Evolutionary conservation across 805 yeast genomes (phyloP), one percentile per base, ranked within the genome.

Genomic region (Suhomyces canberraensis): DNA sequence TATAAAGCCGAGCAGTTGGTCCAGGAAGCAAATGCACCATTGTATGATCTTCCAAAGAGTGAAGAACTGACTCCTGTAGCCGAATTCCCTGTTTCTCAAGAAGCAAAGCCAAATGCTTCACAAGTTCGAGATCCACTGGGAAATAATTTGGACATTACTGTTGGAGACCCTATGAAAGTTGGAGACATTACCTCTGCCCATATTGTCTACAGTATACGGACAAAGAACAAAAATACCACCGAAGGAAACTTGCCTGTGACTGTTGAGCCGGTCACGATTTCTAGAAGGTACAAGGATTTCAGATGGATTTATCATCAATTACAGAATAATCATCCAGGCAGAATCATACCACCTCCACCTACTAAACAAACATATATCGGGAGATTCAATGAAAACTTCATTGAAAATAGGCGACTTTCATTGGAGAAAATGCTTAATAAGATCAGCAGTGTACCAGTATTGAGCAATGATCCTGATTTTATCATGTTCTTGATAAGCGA

Each of bases 291-390:
- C 60, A 78, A 81, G 36, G 98, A 93, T 59, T 91, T 93, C 61
- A 68, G 96, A 42, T 91, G 98, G 98, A 69, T 93, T 9, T 91
- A 89, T 58, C 87, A 86, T 46, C 96, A 90, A 49, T 66, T 93
- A 17, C 85, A 84, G 52, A 76, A 78, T 51, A 86, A 83, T 48
- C 89, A 93, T 54, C 95, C 96, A 24, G 98, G 98, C 1, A 71
- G 74, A 40, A 81, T 93, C 25, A 80, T 93, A 16, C 98, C 98
- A 1, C 73, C 73, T 2, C 96, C 98, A 1, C 97, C 98, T 3
- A 90, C 97, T 0, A 95, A 86, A 41, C 95, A 93, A 58, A 96
- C 95, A 44, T 84, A 84, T 6, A 82, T 90, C 37, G 97, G 98
- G 4, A 74, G 96, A 44, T 89, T 93, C 61, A 88, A 88, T 50